Percentiles rank a stretch among this genome's conserved stretches.
Evolutionary conservation across 1,284 basidiomycete species (phyloP).

Genomic region (Pyrrhoderma noxium): DNA sequence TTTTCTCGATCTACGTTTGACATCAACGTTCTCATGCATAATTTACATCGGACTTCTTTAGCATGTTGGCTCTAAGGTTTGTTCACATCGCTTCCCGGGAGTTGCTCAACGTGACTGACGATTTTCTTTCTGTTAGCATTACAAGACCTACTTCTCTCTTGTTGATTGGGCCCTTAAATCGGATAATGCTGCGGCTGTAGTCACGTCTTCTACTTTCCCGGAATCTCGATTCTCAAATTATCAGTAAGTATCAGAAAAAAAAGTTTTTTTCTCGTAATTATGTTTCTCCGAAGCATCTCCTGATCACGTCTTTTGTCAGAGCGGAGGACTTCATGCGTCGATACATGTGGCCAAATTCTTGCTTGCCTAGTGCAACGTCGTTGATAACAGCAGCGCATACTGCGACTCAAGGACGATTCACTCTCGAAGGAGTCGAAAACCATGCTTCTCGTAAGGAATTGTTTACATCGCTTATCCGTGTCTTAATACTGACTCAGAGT

Average conservation of each 20-base stretch:
- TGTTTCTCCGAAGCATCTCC: not conserved
- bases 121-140: conserved; percentile 30
- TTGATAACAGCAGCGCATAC: conserved; percentile 59
- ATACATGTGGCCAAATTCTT: conserved; percentile 92
- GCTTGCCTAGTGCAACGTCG: conserved; percentile 74
- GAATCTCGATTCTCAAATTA: conserved; percentile 30
- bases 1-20: conserved; percentile 21
- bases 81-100: not conserved
- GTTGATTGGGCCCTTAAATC: conserved; percentile 39
- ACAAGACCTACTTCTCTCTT: conserved; percentile 68
- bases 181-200: conserved; percentile 33
- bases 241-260: conserved; percentile 22
- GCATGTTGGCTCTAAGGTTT: conserved; percentile 62
- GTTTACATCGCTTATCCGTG: conserved; percentile 3
- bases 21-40: conserved; percentile 2
- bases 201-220: conserved; percentile 46
- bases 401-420: conserved; percentile 65
- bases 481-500: not conserved
- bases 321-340: conserved; percentile 72
- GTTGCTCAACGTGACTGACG: not conserved
- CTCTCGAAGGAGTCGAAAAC: conserved; percentile 82
- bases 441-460: conserved; percentile 42
- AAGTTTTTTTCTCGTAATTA: not conserved
- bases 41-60: conserved; percentile 22
- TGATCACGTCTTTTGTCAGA: conserved; percentile 22